Conservation (phyloP, 257 asterid genomes). For the Thymus mandschuricus region DNA sequence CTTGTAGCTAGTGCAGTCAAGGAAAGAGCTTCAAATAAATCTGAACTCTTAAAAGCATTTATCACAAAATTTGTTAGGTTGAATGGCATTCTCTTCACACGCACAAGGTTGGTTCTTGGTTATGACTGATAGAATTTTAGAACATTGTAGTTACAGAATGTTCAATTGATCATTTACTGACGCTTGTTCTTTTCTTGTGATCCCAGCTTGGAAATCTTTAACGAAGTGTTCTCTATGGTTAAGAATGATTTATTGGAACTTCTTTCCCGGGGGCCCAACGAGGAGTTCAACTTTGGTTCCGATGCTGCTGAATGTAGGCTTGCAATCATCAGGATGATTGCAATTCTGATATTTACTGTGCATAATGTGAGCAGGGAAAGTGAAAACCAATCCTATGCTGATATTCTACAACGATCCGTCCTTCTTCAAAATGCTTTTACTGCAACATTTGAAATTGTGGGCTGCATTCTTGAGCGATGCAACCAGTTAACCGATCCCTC, state of each 20-base stretch:
- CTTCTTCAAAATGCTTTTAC: conserved; percentile 80
- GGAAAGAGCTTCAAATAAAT: conserved; percentile 46
- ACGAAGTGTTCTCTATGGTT: conserved; percentile 70
- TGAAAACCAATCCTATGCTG: conserved; percentile 90
- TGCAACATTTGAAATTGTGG: conserved; percentile 83
- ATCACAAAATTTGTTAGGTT: conserved; percentile 74
- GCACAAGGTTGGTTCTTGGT: conserved; percentile 70
- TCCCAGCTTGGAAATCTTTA: conserved; percentile 87
- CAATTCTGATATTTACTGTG: conserved; percentile 79
- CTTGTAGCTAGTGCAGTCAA: conserved; percentile 45
- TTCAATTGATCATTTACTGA: conserved; percentile 18
- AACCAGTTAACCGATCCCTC: conserved; percentile 77
- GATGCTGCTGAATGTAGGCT: conserved; percentile 73
- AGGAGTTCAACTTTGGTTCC: conserved; percentile 65
- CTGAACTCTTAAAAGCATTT: conserved; percentile 61
- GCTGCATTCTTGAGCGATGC: conserved; percentile 75
- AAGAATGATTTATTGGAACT: conserved; percentile 69
- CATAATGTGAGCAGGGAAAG: conserved; percentile 77
- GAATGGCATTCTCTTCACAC: conserved; percentile 87
- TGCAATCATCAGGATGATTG: conserved; percentile 70
- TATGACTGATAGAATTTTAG: not conserved
- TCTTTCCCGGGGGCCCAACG: conserved; percentile 74
- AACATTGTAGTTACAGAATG: not conserved
- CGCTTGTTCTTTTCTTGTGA: conserved; percentile 30
- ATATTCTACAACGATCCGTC: conserved; percentile 87